Evolutionary conservation across 1,284 basidiomycete genomes (phyloP).

Genomic region (Entoloma clypeatum): DNA sequence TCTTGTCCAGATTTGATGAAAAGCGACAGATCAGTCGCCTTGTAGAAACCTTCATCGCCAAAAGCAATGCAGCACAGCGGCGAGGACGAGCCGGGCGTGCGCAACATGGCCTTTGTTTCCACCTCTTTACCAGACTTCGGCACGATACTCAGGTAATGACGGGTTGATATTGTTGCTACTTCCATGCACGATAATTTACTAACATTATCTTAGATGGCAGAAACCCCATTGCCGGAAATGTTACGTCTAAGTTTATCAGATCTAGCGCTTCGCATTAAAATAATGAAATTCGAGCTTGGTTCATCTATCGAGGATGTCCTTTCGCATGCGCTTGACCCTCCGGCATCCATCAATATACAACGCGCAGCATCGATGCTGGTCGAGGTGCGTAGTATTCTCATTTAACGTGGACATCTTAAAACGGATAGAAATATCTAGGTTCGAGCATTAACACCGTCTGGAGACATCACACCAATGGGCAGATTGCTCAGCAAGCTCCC

Average conservation of each 20-base stretch:
- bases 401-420: constrained; percentile 1
- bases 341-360: constrained; percentile 84
- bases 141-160: constrained; percentile 78
- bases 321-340: constrained; percentile 87
- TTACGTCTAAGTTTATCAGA: constrained; percentile 92
- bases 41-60: constrained; percentile 90
- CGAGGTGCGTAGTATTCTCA: constrained; percentile 55
- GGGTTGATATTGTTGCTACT: no score
- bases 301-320: constrained; percentile 89
- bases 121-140: constrained; percentile 88
- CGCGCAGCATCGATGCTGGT: constrained; percentile 88
- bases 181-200: constrained; percentile 16
- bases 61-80: constrained; percentile 91
- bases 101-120: constrained; percentile 89
- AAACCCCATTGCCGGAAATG: constrained; percentile 95
- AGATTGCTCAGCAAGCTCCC: constrained; percentile 89
- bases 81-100: constrained; percentile 93
- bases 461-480: constrained; percentile 97
- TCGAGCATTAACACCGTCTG: constrained; percentile 77
- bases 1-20: constrained; percentile 78
- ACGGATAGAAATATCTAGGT: constrained; percentile 49
- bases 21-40: constrained; percentile 94
- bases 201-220: constrained; percentile 62
- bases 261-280: constrained; percentile 94
- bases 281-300: constrained; percentile 90